These are phyloP conservation scores for Dipsacomyces acuminosporus DNA, from an alignment of 371 early-diverging fungal genomes.

Conservation along the genomic window DNA sequence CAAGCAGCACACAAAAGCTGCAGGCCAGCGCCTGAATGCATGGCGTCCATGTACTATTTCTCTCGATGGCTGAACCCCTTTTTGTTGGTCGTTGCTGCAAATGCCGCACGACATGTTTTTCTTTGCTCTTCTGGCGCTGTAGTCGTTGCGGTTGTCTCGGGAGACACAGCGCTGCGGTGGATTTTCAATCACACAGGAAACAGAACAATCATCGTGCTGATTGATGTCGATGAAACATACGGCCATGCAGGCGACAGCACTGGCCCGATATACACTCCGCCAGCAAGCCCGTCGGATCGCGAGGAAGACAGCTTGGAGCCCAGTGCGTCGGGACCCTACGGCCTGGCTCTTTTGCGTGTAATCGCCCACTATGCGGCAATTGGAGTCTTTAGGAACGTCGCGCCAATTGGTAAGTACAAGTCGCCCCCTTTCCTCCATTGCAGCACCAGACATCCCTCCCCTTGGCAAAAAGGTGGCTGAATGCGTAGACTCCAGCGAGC, in stretches of 20 bases:
- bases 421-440: too few species aligned
- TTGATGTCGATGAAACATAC: slow-evolving; percentile 41
- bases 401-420: slow-evolving; percentile 45
- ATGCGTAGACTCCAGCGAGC: too few species aligned
- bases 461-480: too few species aligned
- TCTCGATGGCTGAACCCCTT: too few species aligned
- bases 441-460: background rate
- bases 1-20: too few species aligned
- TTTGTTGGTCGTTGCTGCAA: too few species aligned
- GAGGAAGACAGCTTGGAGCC: slow-evolving; percentile 15
- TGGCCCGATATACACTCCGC: slow-evolving; percentile 44
- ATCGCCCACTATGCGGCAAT: slow-evolving; percentile 46
- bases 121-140: slow-evolving; percentile 6
- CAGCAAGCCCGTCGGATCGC: slow-evolving; percentile 28
- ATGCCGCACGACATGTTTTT: background rate
- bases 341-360: slow-evolving; percentile 39
- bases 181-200: slow-evolving; percentile 43
- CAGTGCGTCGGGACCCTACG: slow-evolving; percentile 36
- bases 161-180: slow-evolving; percentile 45
- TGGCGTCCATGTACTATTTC: too few species aligned
- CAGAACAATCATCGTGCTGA: slow-evolving; percentile 36
- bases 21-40: too few species aligned
- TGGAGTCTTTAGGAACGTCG: slow-evolving; percentile 44
- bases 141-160: slow-evolving; percentile 43
- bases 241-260: slow-evolving; percentile 9